These are phyloP conservation scores for Solanum clarkiae DNA, from an alignment of 257 asterid genomes.

Conservation along the genomic window DNA sequence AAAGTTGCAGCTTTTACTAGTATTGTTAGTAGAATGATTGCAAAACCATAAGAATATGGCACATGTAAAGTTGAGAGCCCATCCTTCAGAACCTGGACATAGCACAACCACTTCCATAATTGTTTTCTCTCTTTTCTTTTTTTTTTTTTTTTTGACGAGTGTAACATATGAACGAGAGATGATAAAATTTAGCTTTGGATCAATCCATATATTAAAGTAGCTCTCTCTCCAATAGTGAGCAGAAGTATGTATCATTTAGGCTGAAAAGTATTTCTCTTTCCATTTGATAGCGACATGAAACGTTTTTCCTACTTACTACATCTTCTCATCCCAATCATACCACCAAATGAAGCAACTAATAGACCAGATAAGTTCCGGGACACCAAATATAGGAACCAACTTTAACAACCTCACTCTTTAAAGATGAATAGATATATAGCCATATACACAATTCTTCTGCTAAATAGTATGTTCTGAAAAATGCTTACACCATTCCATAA, in stretches of 20 bases:
- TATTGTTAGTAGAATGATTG: constrained; percentile 81
- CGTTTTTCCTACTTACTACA: neutral
- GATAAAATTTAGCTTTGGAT: neutral
- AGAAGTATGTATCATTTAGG: neutral
- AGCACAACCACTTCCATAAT: neutral
- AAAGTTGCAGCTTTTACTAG: constrained; percentile 88
- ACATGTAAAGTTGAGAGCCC: constrained; percentile 81
- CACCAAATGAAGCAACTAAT: neutral
- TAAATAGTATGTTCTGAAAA: neutral
- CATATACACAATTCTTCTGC: neutral
- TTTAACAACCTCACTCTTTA: neutral
- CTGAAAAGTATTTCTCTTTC: neutral
- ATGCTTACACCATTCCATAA: neutral
- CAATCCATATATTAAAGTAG: neutral
- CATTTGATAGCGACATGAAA: neutral
- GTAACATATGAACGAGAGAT: neutral
- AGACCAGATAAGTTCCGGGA: neutral
- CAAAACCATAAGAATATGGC: constrained; percentile 93
- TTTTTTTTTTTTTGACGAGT: neutral
- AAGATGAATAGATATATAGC: neutral
- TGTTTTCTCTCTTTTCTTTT: neutral
- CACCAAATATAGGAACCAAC: neutral
- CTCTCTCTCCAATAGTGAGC: neutral
- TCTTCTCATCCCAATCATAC: neutral
- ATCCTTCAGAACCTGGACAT: constrained; percentile 81